phyloP scores from a whole-genome alignment of 2,329 filamentous ascomycete species.

The Neoarthrinium moseri region DNA sequence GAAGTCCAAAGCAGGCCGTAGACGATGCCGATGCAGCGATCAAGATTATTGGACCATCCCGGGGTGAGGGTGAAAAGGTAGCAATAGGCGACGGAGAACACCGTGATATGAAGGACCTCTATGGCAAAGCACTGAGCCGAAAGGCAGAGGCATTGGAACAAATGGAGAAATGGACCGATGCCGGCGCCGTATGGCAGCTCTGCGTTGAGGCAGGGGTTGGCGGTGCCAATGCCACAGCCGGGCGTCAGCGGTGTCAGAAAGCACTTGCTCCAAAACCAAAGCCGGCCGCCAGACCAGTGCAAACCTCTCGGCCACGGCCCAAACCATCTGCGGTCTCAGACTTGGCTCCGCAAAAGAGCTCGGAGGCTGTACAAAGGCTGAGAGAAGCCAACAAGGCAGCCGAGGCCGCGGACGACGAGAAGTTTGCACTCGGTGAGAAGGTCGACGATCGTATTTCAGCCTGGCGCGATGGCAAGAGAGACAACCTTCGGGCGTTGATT shows the following conservation, averaged over 20 bases:
- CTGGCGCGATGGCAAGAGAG: conserved; percentile 90
- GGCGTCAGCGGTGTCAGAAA: conserved; percentile 85
- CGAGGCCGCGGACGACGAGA: conserved; percentile 86
- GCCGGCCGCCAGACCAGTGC: conserved; percentile 41
- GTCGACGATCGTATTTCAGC: conserved; percentile 76
- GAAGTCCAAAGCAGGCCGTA: conserved; percentile 85
- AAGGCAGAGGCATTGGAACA: conserved; percentile 96
- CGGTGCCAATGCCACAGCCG: conserved; percentile 79
- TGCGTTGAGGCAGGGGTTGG: conserved; percentile 85
- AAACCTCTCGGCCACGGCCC: conserved; percentile 43
- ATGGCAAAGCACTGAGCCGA: conserved; percentile 87
- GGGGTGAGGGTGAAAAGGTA: conserved; percentile 79
- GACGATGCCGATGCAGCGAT: conserved; percentile 81
- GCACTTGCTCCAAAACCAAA: conserved; percentile 72
- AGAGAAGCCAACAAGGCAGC: conserved; percentile 83
- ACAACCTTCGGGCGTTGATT: conserved; percentile 85
- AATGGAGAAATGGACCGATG: conserved; percentile 91
- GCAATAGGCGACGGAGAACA: conserved; percentile 62
- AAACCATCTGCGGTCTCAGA: conserved; percentile 35
- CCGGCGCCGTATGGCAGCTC: conserved; percentile 73
- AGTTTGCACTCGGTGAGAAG: conserved; percentile 81
- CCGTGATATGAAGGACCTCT: conserved; percentile 91
- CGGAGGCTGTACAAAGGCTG: conserved; percentile 78
- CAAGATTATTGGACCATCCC: conserved; percentile 72
- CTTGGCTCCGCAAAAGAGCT: conserved; percentile 50